These are phyloP conservation scores for Schwanniomyces vanrijiae DNA, from an alignment of 805 yeast genomes.

Conservation along the genomic window DNA sequence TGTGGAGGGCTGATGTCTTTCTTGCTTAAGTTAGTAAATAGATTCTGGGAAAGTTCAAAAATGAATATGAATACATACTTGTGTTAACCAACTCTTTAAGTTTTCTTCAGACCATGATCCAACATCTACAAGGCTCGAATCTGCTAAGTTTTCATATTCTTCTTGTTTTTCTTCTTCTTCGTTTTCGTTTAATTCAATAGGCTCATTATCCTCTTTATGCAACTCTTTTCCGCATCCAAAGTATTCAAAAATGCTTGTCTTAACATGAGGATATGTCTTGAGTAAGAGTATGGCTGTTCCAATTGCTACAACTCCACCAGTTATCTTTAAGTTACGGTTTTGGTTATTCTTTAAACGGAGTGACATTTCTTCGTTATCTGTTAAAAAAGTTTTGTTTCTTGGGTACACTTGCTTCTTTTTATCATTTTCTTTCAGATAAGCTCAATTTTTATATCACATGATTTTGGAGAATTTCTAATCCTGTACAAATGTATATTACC, in stretches of 20 bases:
- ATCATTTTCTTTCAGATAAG: background rate
- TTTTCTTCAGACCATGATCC: slow-evolving; percentile 35
- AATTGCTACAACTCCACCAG: slow-evolving; percentile 39
- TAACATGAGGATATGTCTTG: slow-evolving; percentile 52
- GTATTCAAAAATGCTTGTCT: slow-evolving; percentile 21
- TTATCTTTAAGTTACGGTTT: slow-evolving; percentile 10
- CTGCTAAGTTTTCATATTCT: background rate
- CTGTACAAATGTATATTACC: background rate
- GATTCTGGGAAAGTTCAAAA: background rate
- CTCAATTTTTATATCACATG: background rate
- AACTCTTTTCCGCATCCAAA: slow-evolving; percentile 18
- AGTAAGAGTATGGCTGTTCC: slow-evolving; percentile 44
- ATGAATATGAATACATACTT: slow-evolving; percentile 32
- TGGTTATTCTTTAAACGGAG: slow-evolving; percentile 13
- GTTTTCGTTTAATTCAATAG: slow-evolving; percentile 17
- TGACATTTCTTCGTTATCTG: slow-evolving; percentile 10
- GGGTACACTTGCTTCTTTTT: background rate
- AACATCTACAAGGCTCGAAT: slow-evolving; percentile 25
- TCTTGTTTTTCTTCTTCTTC: slow-evolving; percentile 3
- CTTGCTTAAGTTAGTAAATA: slow-evolving; percentile 19
- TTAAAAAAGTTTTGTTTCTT: background rate
- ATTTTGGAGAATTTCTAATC: background rate
- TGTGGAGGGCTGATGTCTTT: slow-evolving; percentile 48
- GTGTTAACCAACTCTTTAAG: slow-evolving; percentile 34
- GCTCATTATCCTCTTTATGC: slow-evolving; percentile 20